Evolutionary conservation across 495 filamentous ascomycete genomes (phyloP).

Genomic region (Parachaetomium inaequale): DNA sequence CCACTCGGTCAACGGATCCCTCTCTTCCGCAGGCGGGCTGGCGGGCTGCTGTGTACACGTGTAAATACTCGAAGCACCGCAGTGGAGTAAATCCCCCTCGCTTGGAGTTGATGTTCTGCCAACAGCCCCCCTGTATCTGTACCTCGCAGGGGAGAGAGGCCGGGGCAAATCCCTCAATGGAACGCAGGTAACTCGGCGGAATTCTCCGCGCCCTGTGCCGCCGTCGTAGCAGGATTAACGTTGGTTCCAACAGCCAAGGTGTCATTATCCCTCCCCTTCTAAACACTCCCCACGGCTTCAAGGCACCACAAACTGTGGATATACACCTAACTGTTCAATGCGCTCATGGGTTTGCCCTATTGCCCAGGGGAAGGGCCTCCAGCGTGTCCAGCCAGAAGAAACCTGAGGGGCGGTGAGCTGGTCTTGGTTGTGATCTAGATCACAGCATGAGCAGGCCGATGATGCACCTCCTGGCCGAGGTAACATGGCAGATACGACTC

Average conservation of each 20-base stretch:
- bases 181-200: not conserved
- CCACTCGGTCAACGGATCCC: not conserved
- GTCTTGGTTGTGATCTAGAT: not conserved
- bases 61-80: not conserved
- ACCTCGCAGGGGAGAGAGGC: not conserved
- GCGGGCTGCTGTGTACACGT: not conserved
- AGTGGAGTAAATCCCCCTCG: not conserved
- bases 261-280: too few species aligned
- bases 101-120: not conserved
- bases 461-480: conserved; percentile 3
- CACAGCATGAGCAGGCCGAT: conserved; percentile 2
- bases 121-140: not conserved
- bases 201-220: conserved; percentile 4
- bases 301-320: not conserved
- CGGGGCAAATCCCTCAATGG: conserved; percentile 3
- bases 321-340: not conserved
- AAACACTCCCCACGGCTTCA: not conserved
- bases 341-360: not conserved
- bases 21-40: not conserved
- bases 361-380: not conserved
- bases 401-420: not conserved
- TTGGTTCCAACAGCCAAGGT: not conserved
- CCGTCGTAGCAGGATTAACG: not conserved
- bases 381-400: not conserved
- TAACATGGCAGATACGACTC: conserved; percentile 11